Evolutionary conservation across 2,329 filamentous ascomycete genomes (phyloP).

Genomic region (Coleophoma crateriformis): DNA sequence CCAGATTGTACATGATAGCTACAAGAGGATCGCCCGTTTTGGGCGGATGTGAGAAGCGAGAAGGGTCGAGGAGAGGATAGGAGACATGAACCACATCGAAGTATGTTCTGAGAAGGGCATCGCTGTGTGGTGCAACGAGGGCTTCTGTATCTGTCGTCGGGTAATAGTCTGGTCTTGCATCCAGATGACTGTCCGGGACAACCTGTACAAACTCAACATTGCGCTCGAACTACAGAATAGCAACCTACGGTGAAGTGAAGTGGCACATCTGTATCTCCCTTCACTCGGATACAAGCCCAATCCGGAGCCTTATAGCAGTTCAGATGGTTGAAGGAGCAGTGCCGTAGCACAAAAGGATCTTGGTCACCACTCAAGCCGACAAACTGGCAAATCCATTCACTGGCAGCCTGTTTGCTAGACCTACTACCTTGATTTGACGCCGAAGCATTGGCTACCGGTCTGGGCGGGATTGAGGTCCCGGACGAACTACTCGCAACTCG

Average conservation of each 20-base stretch:
- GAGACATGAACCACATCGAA: conserved; percentile 18
- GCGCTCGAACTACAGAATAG: neutral
- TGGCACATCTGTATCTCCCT: conserved; percentile 13
- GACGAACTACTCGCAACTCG: conserved; percentile 8
- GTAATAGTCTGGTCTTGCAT: conserved; percentile 17
- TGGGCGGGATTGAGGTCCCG: conserved; percentile 6
- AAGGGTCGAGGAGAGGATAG: conserved; percentile 19
- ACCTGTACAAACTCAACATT: conserved; percentile 10
- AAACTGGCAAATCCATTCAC: conserved; percentile 18
- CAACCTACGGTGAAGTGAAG: conserved; percentile 17
- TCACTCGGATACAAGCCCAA: conserved; percentile 18
- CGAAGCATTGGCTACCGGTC: neutral
- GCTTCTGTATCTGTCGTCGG: conserved; percentile 16
- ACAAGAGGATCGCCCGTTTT: conserved; percentile 13
- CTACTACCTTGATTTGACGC: neutral
- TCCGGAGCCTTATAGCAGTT: conserved; percentile 19
- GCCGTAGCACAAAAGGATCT: conserved; percentile 19
- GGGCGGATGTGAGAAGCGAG: conserved; percentile 10
- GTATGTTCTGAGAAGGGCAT: conserved; percentile 14
- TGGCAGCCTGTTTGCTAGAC: neutral
- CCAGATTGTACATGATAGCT: conserved; percentile 19
- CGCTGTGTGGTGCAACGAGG: conserved; percentile 11
- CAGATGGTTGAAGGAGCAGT: conserved; percentile 20
- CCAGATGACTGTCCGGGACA: conserved; percentile 17
- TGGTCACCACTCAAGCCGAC: conserved; percentile 21